Evolutionary conservation across 2,329 filamentous ascomycete genomes (phyloP).

Genomic region (Verticillium alfalfae): DNA sequence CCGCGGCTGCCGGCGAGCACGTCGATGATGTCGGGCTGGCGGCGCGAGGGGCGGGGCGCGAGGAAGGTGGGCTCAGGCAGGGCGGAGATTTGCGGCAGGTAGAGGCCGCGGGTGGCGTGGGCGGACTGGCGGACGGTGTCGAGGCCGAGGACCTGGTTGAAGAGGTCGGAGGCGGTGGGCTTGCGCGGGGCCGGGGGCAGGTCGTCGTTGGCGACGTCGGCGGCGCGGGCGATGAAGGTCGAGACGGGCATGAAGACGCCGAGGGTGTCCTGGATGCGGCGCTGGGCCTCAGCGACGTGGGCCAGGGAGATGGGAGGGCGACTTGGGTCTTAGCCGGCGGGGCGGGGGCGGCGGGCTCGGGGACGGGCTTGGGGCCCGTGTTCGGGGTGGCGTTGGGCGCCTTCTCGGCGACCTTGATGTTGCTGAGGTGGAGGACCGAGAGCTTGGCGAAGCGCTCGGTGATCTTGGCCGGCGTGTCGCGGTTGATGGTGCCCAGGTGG

Average conservation of each 20-base stretch:
- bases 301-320: constrained; percentile 71
- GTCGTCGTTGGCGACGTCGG: constrained; percentile 81
- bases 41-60: constrained; percentile 19
- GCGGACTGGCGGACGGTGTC: constrained; percentile 32
- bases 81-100: constrained; percentile 67
- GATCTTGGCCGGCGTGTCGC: constrained; percentile 65
- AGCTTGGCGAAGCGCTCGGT: constrained; percentile 70
- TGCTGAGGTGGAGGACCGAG: constrained; percentile 83
- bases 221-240: constrained; percentile 79
- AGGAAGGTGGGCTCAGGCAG: constrained; percentile 37
- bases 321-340: constrained; percentile 50
- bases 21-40: constrained; percentile 71
- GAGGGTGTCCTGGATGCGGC: constrained; percentile 69
- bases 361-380: constrained; percentile 20
- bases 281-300: constrained; percentile 74
- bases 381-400: constrained; percentile 32
- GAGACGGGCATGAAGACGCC: constrained; percentile 79
- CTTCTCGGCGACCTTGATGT: constrained; percentile 74
- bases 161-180: constrained; percentile 75
- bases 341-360: constrained; percentile 25
- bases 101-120: constrained; percentile 50
- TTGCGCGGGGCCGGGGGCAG: constrained; percentile 64
- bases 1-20: constrained; percentile 50
- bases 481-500: constrained; percentile 73
- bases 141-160: constrained; percentile 80